These are phyloP conservation scores for Fonsecaea pugnacius DNA, from an alignment of 2,329 filamentous ascomycete species.

Conservation along the genomic window DNA sequence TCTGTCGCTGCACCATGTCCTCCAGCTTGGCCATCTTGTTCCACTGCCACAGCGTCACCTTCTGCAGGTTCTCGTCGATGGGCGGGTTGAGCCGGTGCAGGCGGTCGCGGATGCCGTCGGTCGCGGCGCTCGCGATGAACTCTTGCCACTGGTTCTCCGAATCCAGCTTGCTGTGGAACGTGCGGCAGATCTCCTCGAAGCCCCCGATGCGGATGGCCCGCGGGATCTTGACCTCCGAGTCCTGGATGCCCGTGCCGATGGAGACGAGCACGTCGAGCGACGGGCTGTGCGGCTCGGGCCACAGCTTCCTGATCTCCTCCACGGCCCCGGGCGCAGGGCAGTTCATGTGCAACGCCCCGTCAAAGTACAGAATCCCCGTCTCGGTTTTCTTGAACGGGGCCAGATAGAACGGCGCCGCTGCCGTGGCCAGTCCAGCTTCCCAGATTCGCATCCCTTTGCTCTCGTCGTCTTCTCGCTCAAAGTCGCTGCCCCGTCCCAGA, in stretches of 20 bases:
- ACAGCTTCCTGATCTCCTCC: conserved; percentile 16
- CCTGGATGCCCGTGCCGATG: conserved; percentile 15
- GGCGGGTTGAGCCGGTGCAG: conserved; percentile 15
- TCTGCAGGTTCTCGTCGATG: conserved; percentile 17
- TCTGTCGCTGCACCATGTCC: conserved; percentile 15
- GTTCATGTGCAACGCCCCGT: conserved; percentile 17
- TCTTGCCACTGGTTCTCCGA: conserved; percentile 15
- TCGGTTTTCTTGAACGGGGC: conserved; percentile 13
- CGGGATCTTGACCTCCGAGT: conserved; percentile 19
- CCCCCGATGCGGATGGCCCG: conserved; percentile 16
- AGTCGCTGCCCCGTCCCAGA: neutral
- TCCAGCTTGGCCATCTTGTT: conserved; percentile 16
- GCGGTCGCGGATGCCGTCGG: conserved; percentile 10
- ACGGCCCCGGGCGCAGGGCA: conserved; percentile 12
- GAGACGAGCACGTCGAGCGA: conserved; percentile 17
- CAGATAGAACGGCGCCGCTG: conserved; percentile 13
- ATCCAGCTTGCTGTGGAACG: conserved; percentile 15
- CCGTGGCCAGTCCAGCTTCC: conserved; percentile 14
- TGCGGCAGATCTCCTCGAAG: conserved; percentile 15
- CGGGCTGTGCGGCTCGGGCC: conserved; percentile 8
- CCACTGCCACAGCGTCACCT: conserved; percentile 17
- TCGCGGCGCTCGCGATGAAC: conserved; percentile 9
- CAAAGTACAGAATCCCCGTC: conserved; percentile 12
- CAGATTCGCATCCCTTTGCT: conserved; percentile 14
- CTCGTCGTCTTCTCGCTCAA: conserved; percentile 19